A percentile compares a stretch with the other conserved stretches of the same genome.
Conservation (phyloP, 208 protist genomes). For the Tetramitus jugosus region DNA sequence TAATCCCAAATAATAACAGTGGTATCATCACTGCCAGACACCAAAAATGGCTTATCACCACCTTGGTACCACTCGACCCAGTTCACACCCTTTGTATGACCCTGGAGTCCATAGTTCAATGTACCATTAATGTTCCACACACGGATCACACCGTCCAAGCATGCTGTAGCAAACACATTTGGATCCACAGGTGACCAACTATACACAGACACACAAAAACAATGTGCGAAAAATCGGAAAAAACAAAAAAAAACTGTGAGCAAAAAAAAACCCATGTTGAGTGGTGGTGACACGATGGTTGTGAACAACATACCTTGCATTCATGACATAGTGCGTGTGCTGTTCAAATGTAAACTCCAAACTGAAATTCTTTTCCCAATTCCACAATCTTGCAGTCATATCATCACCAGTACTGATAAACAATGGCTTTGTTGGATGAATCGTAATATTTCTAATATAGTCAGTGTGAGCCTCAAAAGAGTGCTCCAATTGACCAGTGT, state of each 20-base stretch:
- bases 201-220: too few relatives aligned
- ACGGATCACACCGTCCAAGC: slow-evolving; percentile 91
- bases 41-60: slow-evolving; percentile 95
- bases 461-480: slow-evolving; percentile 91
- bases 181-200: slow-evolving; percentile 97
- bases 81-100: slow-evolving; percentile 97
- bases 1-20: slow-evolving; percentile 97
- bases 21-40: slow-evolving; percentile 90
- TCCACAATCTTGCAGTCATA: slow-evolving; percentile 94
- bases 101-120: slow-evolving; percentile 93
- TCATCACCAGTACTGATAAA: slow-evolving; percentile 93
- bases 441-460: slow-evolving; percentile 89
- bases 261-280: too few relatives aligned
- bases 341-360: slow-evolving; percentile 85
- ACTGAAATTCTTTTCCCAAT: slow-evolving; percentile 92
- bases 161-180: slow-evolving; percentile 93
- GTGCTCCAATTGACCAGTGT: slow-evolving; percentile 94
- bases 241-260: too few relatives aligned
- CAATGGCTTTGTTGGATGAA: slow-evolving; percentile 91
- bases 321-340: slow-evolving; percentile 97
- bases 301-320: slow-evolving; percentile 20
- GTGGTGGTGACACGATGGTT: too few relatives aligned
- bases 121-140: slow-evolving; percentile 80
- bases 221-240: too few relatives aligned
- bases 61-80: slow-evolving; percentile 93